Percentiles rank a stretch among this genome's conserved stretches.
Evolutionary conservation across 345 rosid genomes (phyloP).

Genomic region (Combretum micranthum): DNA sequence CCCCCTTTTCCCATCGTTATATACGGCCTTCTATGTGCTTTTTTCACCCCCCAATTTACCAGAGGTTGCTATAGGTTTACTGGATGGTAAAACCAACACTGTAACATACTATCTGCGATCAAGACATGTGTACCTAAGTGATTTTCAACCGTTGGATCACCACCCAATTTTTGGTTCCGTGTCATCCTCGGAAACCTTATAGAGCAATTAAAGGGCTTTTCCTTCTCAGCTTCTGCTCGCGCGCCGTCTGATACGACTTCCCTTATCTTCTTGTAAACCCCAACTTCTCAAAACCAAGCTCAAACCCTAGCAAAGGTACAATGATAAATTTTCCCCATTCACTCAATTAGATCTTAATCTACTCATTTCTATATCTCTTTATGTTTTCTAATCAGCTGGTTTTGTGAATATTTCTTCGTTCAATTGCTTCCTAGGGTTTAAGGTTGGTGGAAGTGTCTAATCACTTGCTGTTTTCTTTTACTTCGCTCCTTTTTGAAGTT

Average conservation of each 20-base stretch:
- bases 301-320: constrained; percentile 4
- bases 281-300: constrained; percentile 1
- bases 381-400: no score
- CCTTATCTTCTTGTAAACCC: neutral
- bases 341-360: neutral
- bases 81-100: no score
- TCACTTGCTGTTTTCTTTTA: neutral
- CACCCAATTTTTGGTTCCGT: neutral
- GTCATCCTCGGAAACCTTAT: neutral
- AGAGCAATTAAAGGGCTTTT: constrained; percentile 1
- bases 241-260: constrained; percentile 6
- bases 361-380: neutral
- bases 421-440: neutral
- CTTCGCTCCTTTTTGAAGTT: neutral
- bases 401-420: no score
- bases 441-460: neutral
- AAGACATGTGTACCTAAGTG: neutral
- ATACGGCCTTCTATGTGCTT: no score
- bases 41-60: no score
- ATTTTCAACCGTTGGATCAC: neutral
- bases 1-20: no score
- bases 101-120: neutral
- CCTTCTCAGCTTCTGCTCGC: no score
- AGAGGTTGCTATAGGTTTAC: no score
- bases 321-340: neutral